Base-by-base conservation (phyloP, 768 basidiomycete genomes). In the Suillus subalutaceus region DNA sequence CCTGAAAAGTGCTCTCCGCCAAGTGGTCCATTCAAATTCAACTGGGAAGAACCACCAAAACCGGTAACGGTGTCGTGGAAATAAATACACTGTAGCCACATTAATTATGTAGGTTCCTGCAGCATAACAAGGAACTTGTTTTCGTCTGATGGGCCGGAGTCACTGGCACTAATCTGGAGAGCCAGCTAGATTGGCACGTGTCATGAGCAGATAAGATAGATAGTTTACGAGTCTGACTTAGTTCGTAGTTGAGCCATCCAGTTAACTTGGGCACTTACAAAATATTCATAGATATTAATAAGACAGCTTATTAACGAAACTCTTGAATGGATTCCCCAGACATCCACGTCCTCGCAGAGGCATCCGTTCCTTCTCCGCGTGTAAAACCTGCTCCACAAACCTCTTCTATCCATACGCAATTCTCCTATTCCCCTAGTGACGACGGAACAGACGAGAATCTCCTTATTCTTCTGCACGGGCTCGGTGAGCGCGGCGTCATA, bases 371-470 rank as follows among this genome's bases (percentile, higher is more conserved):
- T 12, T 63, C 72, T 23, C 68, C 72, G 26, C 78, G 81, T 6
- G 79, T 77, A 44, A 92, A 91, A 75, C 81, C 80, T 3, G 63
- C 78, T 1, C 91, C 90, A 0, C 79, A 78, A 46, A 68, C 75
- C 7, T 74, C 79, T 16, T 74, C 73, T 20, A 81, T 90, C 53
- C 79, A 85, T 2, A 82, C 86, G 20, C 84, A 85, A 23, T 92
- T 90, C 75, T 80, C 79, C 3, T 97, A 96, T 75, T 67, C 79
- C 6, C 82, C 93, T 16, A 94, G 93, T 67, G 84, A 88, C 66
- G 93, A 96, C 74, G 93, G 93, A 53, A 90, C 87, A 10, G 93
- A 96, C 70, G 90, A 93, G 75, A 96, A 96, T 75, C 77, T 96
- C 20, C 78, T 97, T 30, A 83, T 97, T 66, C 82, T 97, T 40